Conservation (phyloP, 2,329 filamentous ascomycete genomes). For the Teratosphaeria gauchensis region DNA sequence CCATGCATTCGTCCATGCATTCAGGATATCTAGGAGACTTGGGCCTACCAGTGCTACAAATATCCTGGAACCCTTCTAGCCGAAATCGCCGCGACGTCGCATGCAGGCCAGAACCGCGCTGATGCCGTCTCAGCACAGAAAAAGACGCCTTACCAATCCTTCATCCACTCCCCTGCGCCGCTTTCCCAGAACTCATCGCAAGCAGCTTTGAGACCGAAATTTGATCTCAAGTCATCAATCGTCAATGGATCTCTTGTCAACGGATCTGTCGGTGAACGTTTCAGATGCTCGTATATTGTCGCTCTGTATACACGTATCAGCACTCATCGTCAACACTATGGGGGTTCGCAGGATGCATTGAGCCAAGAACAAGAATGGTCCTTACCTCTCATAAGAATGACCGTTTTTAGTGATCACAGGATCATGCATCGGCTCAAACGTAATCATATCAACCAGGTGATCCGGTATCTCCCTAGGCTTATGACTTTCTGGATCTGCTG, state of each 20-base stretch:
- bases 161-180: slow-evolving; percentile 78
- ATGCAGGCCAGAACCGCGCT: neutral
- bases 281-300: slow-evolving; percentile 77
- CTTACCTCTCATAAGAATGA: slow-evolving; percentile 70
- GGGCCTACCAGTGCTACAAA: neutral
- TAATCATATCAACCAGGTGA: slow-evolving; percentile 60
- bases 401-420: slow-evolving; percentile 65
- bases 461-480: slow-evolving; percentile 55
- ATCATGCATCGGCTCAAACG: slow-evolving; percentile 26
- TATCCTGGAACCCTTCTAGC: neutral
- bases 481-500: slow-evolving; percentile 37
- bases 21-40: neutral
- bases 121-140: neutral
- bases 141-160: slow-evolving; percentile 15
- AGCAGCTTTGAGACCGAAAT: slow-evolving; percentile 69
- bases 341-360: neutral
- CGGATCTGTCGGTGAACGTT: slow-evolving; percentile 65
- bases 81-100: too few relatives aligned
- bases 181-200: slow-evolving; percentile 76
- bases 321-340: neutral
- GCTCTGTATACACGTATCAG: slow-evolving; percentile 26
- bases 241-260: slow-evolving; percentile 67
- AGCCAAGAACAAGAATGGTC: neutral
- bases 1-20: neutral
- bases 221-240: slow-evolving; percentile 64